phyloP scores from a whole-genome alignment of 805 yeast species.

The Priceomyces melissophilus region DNA sequence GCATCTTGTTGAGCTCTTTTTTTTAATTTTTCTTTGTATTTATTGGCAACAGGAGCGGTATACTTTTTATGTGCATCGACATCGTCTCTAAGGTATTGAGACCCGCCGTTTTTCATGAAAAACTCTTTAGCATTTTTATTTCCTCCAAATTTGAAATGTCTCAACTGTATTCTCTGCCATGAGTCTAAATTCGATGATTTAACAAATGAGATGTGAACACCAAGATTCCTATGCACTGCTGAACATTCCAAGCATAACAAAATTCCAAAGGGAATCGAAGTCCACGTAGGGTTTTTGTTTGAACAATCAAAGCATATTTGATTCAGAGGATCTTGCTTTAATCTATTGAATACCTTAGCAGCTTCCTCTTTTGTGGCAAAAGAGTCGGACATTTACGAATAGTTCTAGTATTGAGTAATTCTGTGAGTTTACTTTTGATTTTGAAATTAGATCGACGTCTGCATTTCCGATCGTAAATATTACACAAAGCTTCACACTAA shows the following conservation, averaged over 20 bases:
- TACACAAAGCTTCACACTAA: slow-evolving; percentile 1
- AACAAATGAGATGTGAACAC: slow-evolving; percentile 94
- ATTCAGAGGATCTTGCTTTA: slow-evolving; percentile 68
- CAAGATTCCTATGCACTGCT: slow-evolving; percentile 91
- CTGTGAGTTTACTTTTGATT: not conserved
- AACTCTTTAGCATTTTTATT: slow-evolving; percentile 82
- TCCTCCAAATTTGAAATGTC: slow-evolving; percentile 93
- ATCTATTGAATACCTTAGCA: slow-evolving; percentile 56
- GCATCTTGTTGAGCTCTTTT: slow-evolving; percentile 66
- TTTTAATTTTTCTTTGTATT: slow-evolving; percentile 77
- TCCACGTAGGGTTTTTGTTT: slow-evolving; percentile 96
- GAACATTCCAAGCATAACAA: slow-evolving; percentile 92
- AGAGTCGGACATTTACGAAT: slow-evolving; percentile 35
- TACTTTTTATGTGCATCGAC: slow-evolving; percentile 73
- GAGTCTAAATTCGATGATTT: slow-evolving; percentile 88
- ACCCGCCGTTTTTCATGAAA: slow-evolving; percentile 81
- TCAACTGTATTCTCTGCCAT: slow-evolving; percentile 87
- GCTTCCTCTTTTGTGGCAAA: slow-evolving; percentile 71
- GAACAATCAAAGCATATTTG: slow-evolving; percentile 91
- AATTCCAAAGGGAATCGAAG: slow-evolving; percentile 94
- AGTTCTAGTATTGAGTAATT: not conserved
- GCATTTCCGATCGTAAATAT: not conserved
- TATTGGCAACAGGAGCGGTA: slow-evolving; percentile 72
- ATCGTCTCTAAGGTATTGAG: slow-evolving; percentile 51
- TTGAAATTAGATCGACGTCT: slow-evolving; percentile 3